Evolutionary conservation across 1,284 basidiomycete genomes (phyloP), one percentile per base, ranked within the genome.

Genomic region (Papiliotrema laurentii): DNA sequence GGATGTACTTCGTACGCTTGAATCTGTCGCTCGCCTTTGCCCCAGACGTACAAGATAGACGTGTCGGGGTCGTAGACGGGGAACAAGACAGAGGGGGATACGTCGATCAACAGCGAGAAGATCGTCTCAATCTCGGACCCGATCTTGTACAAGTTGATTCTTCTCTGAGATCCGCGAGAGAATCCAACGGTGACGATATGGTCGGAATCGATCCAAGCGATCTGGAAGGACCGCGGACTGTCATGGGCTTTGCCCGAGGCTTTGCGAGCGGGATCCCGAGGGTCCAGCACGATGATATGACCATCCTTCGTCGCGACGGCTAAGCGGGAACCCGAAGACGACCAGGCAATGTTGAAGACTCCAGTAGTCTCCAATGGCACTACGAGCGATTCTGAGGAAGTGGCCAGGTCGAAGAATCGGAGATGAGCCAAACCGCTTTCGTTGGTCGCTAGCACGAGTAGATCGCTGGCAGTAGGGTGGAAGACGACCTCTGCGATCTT

Each of bases 1-100:
- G 64, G 59, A 30, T 71, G 54, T n/a, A 77, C 49, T 49, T 76
- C 73, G 54, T 65, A 77, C 0, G 72, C 64, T 35, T 70, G 64
- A 44, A 77, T 73, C 9, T 69, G 68, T 4, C 75, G 58, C 48
- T 77, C 76, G 21, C 77, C 76, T 54, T 77, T 74, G 26, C 74
- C 69, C 70, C 76, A 77, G 5, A 74, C 60, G 45, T 71, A 72
- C 14, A 77, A 61, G 30, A 79, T 74, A 5, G 54, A 52, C 1
- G 76, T 78, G 56, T 78, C 76, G 22, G 68, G 54, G 54, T 79
- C 77, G 51, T 66, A 76, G 35, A 61, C 60, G 0, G 76, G 75
- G 61, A 76, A 76, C 7, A 78, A 62, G 0, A 76, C 69, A 0
- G 76, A 69, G 1, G 77, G 77, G 2, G 76, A 77, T 11, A 75